phyloP scores from a whole-genome alignment of 192 early-diverging fungal genomes.

The Gamsiella multidivaricata region DNA sequence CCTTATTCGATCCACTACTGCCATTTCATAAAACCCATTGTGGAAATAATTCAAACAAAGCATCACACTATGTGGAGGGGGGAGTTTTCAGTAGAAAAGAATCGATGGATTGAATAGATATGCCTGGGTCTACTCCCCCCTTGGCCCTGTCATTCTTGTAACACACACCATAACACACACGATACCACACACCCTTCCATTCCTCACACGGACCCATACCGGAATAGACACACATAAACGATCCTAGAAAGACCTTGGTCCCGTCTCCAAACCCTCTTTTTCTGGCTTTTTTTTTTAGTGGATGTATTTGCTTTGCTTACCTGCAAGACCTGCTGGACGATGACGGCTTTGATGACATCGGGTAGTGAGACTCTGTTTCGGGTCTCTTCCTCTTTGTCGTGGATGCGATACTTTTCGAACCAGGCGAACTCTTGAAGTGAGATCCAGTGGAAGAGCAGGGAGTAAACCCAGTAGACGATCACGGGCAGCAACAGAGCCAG shows the following conservation, averaged over 20 bases:
- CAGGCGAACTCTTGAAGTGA: constrained; percentile 66
- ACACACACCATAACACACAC: background rate
- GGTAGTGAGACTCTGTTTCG: constrained; percentile 72
- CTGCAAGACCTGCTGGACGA: constrained; percentile 77
- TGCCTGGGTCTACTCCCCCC: no score
- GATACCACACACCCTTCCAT: background rate
- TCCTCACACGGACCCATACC: background rate
- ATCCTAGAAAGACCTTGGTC: background rate
- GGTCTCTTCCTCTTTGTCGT: constrained; percentile 64
- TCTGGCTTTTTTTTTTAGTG: constrained; percentile 1
- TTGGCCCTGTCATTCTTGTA: background rate
- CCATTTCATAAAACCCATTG: no score
- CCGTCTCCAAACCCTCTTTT: background rate
- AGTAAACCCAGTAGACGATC: constrained; percentile 77
- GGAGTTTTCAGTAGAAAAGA: no score
- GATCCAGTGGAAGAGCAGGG: constrained; percentile 70
- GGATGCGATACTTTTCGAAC: constrained; percentile 78
- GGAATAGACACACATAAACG: background rate
- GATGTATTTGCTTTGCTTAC: constrained; percentile 6
- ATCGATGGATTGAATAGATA: no score
- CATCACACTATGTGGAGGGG: no score
- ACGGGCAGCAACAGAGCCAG: constrained; percentile 66
- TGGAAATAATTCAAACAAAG: no score
- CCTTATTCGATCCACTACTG: no score
- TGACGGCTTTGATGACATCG: constrained; percentile 72